Evolutionary conservation across 2,329 filamentous ascomycete species (phyloP).

Genomic region (Thyridium curvatum): DNA sequence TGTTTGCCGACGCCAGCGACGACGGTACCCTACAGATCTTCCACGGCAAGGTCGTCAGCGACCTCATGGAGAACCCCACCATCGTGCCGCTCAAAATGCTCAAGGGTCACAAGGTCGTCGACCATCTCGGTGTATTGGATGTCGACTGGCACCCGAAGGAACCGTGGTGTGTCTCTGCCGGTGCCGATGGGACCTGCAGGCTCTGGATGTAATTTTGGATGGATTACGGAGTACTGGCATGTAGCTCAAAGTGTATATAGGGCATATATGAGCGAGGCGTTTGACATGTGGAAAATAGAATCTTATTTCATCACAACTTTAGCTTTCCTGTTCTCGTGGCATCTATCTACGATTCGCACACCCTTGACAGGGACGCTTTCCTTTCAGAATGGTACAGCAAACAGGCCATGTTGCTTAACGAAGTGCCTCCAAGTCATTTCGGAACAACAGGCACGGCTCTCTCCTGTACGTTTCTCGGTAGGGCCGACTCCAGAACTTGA

Average conservation of each 20-base stretch:
- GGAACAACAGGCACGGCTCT: too few relatives aligned
- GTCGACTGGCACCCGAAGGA: conserved; percentile 93
- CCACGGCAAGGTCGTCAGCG: conserved; percentile 90
- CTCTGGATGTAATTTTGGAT: conserved; percentile 62
- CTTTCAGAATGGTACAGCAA: too few relatives aligned
- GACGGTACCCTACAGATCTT: conserved; percentile 94
- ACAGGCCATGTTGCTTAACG: too few relatives aligned
- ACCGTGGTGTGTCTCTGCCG: conserved; percentile 90
- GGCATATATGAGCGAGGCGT: conserved; percentile 7
- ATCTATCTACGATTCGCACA: too few relatives aligned
- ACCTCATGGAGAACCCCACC: conserved; percentile 92
- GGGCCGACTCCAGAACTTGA: too few relatives aligned
- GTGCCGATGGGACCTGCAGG: conserved; percentile 86
- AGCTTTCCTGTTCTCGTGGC: too few relatives aligned
- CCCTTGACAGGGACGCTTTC: too few relatives aligned
- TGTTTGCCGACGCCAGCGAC: conserved; percentile 93
- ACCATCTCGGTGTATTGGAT: conserved; percentile 84
- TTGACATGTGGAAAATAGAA: conserved; percentile 7
- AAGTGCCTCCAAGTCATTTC: too few relatives aligned
- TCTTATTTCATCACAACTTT: too few relatives aligned
- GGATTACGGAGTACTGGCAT: too few relatives aligned
- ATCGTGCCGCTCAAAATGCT: conserved; percentile 96
- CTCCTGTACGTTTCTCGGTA: too few relatives aligned
- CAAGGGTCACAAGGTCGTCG: conserved; percentile 80
- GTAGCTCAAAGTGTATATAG: too few relatives aligned